Conservation (phyloP, 176 grass and related monocot genomes). For the Secale cereale region DNA sequence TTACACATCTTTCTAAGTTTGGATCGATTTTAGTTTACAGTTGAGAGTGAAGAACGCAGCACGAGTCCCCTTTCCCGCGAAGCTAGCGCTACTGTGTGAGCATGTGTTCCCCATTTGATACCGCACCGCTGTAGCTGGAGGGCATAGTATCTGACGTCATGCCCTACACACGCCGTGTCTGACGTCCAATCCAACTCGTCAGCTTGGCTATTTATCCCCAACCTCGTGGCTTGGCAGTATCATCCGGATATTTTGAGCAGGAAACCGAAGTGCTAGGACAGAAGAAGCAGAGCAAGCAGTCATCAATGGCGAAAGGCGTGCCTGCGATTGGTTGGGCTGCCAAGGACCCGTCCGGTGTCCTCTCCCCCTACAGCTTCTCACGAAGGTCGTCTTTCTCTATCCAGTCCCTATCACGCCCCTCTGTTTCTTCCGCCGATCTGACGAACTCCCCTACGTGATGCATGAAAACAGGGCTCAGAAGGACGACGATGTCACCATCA, state of each 20-base stretch:
- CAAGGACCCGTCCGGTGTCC: neutral
- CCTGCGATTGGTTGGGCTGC: neutral
- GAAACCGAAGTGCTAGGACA: neutral
- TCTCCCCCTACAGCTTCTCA: neutral
- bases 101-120: no score
- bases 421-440: neutral
- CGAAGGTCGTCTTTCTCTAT: neutral
- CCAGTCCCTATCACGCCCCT: neutral
- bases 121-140: no score
- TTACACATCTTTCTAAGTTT: no score
- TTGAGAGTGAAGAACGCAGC: no score
- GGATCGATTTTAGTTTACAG: no score
- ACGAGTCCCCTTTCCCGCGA: no score
- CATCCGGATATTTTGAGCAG: neutral
- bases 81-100: no score
- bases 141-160: neutral
- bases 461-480: neutral
- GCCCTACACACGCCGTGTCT: neutral
- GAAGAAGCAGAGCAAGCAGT: neutral
- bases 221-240: neutral
- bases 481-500: constrained; percentile 39
- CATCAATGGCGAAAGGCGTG: neutral
- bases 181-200: neutral
- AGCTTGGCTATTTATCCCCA: neutral
- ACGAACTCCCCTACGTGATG: neutral